These are phyloP conservation scores for Gossypium trilobum DNA, from an alignment of 441 rosid species.

Conservation along the genomic window DNA sequence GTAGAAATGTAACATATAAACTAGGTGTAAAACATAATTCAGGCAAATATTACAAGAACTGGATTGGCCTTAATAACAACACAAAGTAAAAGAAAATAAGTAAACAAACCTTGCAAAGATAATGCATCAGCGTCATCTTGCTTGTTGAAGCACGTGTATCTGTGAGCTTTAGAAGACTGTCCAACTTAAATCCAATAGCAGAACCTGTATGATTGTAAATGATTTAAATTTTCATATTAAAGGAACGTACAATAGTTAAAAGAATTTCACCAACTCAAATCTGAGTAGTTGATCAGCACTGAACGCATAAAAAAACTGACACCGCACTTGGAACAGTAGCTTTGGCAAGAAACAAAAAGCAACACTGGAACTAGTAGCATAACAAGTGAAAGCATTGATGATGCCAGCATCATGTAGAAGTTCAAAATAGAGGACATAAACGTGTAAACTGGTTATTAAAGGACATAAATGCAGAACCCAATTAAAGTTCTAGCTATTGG, in stretches of 20 bases:
- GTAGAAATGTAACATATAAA: not conserved
- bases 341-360: not conserved
- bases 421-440: not conserved
- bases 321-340: not conserved
- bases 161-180: slow-evolving; percentile 81
- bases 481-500: not conserved
- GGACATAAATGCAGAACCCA: not conserved
- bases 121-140: slow-evolving; percentile 98
- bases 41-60: slow-evolving; percentile 1
- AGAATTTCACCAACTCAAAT: not conserved
- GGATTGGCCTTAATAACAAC: not conserved
- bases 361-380: not conserved
- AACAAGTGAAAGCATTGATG: not conserved
- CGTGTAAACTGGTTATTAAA: not conserved
- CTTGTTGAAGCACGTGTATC: slow-evolving; percentile 86
- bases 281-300: slow-evolving; percentile 1
- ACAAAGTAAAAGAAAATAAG: not conserved
- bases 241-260: slow-evolving; percentile 11
- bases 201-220: slow-evolving; percentile 52
- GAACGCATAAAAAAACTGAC: not conserved
- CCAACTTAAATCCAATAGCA: slow-evolving; percentile 96
- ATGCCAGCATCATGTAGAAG: not conserved
- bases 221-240: slow-evolving; percentile 16
- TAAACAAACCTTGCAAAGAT: slow-evolving; percentile 75
- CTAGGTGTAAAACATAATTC: not conserved